phyloP scores from a whole-genome alignment of 129 eudicot genomes.

The Scalesia atractyloides region DNA sequence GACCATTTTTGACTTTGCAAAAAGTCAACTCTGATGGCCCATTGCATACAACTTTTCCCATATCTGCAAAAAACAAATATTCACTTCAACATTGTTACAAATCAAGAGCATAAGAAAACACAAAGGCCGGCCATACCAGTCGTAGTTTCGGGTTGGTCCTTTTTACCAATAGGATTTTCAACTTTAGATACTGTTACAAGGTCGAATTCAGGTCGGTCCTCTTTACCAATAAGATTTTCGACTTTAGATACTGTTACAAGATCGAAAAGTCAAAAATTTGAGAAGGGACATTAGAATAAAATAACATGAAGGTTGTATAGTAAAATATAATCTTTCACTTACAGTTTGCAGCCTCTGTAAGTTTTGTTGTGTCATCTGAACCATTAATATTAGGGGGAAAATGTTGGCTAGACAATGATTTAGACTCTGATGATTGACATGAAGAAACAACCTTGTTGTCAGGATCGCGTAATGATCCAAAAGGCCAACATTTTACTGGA shows the following conservation, averaged over 20 bases:
- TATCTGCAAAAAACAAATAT: background rate
- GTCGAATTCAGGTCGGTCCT: constrained; percentile 15
- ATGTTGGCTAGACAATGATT: constrained; percentile 8
- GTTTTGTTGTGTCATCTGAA: constrained; percentile 27
- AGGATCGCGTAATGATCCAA: constrained; percentile 33
- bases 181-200: background rate
- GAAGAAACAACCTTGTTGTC: constrained; percentile 15
- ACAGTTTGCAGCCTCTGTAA: constrained; percentile 22
- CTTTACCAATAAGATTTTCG: constrained; percentile 2
- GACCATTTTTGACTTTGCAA: constrained; percentile 8
- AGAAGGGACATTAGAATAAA: constrained; percentile 14
- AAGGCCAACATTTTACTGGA: constrained; percentile 42
- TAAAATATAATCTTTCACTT: background rate
- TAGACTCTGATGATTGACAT: constrained; percentile 23
- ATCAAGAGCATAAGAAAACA: constrained; percentile 7
- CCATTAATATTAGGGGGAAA: constrained; percentile 1
- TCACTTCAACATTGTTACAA: background rate
- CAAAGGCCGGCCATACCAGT: constrained; percentile 18
- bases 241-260: background rate
- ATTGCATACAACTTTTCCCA: constrained; percentile 6
- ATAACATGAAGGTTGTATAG: background rate
- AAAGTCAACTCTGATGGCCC: constrained; percentile 10
- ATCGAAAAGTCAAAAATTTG: constrained; percentile 14
- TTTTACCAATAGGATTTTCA: background rate
- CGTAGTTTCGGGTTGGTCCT: constrained; percentile 9